Evolutionary conservation across 352 stramenopile species (phyloP), one percentile per base, ranked within the genome.

Genomic region (Globisporangium parvum): DNA sequence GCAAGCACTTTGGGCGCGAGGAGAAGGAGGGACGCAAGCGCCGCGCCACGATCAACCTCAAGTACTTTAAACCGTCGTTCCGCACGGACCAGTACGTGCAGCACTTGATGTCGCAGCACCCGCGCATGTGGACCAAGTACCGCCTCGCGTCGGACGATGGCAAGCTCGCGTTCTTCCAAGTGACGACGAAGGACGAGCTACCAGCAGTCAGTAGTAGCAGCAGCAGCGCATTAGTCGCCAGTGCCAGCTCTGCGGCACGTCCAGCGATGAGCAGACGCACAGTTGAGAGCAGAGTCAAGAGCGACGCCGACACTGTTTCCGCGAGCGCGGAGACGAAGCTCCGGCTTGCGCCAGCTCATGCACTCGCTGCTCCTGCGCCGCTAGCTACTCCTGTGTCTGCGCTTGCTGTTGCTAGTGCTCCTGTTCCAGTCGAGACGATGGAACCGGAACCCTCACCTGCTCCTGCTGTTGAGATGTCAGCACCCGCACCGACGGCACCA

Each of bases 81-180:
- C 71, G 78, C 50, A 87, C 78, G 37, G 75, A 88, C 60, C 78
- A 87, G 67, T 88, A 87, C 65, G 41, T 81, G 59, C 78, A 88
- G 60, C 78, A 88, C 74, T 64, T 85, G 51, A 51, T 69, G n/a
- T 62, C 80, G 46, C 77, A 78, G 46, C 78, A 88, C 59, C 60
- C 67, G 51, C 47, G 62, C 48, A 67, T 63, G 45, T 88, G 75
- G 78, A 51, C 55, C 28, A 56, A 57, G 37, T 88, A 88, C 53
- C 62, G 78, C n/a, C 47, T 55, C 1, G 66, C 67, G 24, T 66
- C 65, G 0, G 62, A 85, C 17, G 61, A 72, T 15, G 67, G 79
- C 46, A 83, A 83, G 57, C 54, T 53, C 26, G 39, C 35, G 3
- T 88, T 87, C 59, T 88, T 88, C 65, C 69, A 75, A 0, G 24